Evolutionary conservation across 768 basidiomycete species (phyloP).

Genomic region (Nevesoporus exiguus): DNA sequence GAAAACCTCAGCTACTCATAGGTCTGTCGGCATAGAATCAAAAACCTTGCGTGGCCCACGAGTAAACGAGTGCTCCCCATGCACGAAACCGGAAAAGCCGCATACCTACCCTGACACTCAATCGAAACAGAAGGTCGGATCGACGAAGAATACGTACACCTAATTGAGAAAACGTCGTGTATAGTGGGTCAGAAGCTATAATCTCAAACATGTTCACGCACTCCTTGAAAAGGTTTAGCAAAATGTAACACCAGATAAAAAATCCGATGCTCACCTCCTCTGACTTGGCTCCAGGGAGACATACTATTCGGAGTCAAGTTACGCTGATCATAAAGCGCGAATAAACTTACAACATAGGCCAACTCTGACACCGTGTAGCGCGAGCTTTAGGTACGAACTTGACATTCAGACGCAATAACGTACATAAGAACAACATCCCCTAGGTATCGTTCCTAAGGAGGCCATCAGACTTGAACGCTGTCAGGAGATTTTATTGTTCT

Average conservation of each 20-base stretch:
- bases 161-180: background rate
- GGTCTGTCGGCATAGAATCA: background rate
- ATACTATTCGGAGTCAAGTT: conserved; percentile 13
- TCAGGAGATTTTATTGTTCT: background rate
- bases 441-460: conserved; percentile 28
- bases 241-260: background rate
- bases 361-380: conserved; percentile 6
- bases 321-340: background rate
- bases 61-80: conserved; percentile 30
- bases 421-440: conserved; percentile 31
- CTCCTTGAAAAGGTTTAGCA: conserved; percentile 18
- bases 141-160: conserved; percentile 17
- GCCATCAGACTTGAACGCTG: background rate
- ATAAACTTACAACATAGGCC: conserved; percentile 19
- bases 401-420: background rate
- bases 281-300: conserved; percentile 18
- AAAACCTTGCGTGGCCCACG: conserved; percentile 33
- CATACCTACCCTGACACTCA: conserved; percentile 16
- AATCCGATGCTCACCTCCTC: conserved; percentile 11
- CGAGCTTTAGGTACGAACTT: conserved; percentile 3
- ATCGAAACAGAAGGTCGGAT: background rate
- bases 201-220: conserved; percentile 9
- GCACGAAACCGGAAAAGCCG: conserved; percentile 31
- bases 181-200: background rate
- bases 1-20: conserved; percentile 3